Conservation (phyloP, 176 grass and related monocot genomes). For the Dendrocalamus sinicus region DNA sequence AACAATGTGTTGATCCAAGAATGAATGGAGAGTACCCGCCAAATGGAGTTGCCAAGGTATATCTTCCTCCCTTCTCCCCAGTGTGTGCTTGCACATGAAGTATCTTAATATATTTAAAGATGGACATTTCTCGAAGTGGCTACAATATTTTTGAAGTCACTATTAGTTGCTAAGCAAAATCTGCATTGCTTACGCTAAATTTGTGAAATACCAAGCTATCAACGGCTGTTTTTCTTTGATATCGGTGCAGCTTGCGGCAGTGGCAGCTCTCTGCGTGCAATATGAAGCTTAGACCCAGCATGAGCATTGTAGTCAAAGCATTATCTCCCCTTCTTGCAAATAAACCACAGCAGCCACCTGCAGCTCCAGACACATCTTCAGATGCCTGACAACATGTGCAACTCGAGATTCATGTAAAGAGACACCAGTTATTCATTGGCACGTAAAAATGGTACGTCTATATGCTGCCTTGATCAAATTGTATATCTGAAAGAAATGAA, state of each 20-base stretch:
- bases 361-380: slow-evolving; percentile 40
- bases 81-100: slow-evolving; percentile 6
- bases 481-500: neutral
- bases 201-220: slow-evolving; percentile 24
- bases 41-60: slow-evolving; percentile 76
- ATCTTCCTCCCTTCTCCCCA: neutral
- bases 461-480: neutral
- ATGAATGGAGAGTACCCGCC: slow-evolving; percentile 74
- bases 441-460: slow-evolving; percentile 14
- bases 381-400: slow-evolving; percentile 46
- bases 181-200: neutral
- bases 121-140: neutral
- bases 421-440: slow-evolving; percentile 35
- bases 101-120: slow-evolving; percentile 10
- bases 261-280: slow-evolving; percentile 78
- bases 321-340: slow-evolving; percentile 70
- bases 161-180: neutral
- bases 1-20: slow-evolving; percentile 87
- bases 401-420: slow-evolving; percentile 41
- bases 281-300: slow-evolving; percentile 81
- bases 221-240: slow-evolving; percentile 15
- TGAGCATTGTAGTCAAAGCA: slow-evolving; percentile 90
- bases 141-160: neutral
- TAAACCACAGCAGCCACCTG: slow-evolving; percentile 40
- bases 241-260: slow-evolving; percentile 67